These are phyloP conservation scores for Zasmidium cellare DNA, from an alignment of 2,329 filamentous ascomycete genomes.

Conservation along the genomic window DNA sequence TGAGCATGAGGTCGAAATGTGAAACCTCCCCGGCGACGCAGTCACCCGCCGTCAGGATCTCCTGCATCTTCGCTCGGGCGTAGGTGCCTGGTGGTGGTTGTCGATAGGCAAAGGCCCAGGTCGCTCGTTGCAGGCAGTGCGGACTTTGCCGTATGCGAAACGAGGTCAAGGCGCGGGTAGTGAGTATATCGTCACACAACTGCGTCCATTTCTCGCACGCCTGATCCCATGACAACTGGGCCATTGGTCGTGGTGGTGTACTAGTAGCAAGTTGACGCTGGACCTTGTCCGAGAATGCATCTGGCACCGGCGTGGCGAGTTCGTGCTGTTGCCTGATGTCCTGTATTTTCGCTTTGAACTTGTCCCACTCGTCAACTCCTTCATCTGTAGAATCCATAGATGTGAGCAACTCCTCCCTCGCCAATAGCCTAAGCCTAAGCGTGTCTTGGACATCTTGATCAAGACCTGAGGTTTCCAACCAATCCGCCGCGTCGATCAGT, in stretches of 20 bases:
- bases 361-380: background rate
- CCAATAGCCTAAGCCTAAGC: constrained; percentile 55
- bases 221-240: constrained; percentile 71
- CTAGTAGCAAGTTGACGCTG: constrained; percentile 91
- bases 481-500: constrained; percentile 35
- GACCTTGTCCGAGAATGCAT: constrained; percentile 86
- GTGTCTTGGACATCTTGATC: constrained; percentile 20
- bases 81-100: constrained; percentile 79
- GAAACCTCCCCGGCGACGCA: constrained; percentile 65
- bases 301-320: constrained; percentile 65
- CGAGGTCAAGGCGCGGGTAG: constrained; percentile 41
- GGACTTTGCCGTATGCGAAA: constrained; percentile 24
- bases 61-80: constrained; percentile 61
- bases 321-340: constrained; percentile 49
- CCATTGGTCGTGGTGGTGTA: constrained; percentile 87
- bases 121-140: constrained; percentile 25
- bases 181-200: constrained; percentile 70
- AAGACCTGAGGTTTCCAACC: background rate
- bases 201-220: constrained; percentile 69
- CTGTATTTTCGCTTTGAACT: constrained; percentile 40
- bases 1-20: constrained; percentile 73
- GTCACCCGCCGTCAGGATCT: constrained; percentile 66
- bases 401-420: constrained; percentile 66
- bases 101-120: constrained; percentile 66
- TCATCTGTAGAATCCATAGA: constrained; percentile 19